Base-by-base conservation (phyloP, 169 alveolate species). In the Eimeria necatrix region DNA sequence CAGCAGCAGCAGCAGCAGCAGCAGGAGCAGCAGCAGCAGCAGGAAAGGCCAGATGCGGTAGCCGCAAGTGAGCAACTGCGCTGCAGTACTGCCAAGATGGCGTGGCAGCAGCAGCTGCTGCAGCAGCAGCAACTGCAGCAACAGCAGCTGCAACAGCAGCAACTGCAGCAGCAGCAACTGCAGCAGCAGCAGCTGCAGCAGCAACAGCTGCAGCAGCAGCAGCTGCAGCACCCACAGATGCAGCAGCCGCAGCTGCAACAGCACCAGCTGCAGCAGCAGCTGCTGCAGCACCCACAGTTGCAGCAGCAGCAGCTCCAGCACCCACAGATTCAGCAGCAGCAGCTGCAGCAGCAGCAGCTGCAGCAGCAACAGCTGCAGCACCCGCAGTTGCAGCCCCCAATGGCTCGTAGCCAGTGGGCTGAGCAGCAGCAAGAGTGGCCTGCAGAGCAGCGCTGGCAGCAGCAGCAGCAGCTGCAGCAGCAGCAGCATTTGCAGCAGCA, bases 361-460 rank as follows among this genome's bases (percentile, higher is more conserved):
- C 64, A 4, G 91, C 73, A 56, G 32, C 91, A 56, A 53, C 91
- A 12, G 46, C 78, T 22, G 49, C 91, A 32, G 78, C 73, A 53
- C 78, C 76, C 52, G 59, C 53, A 8, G 51, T 20, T 6, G 26
- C 91, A 56, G 73, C 76, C 3, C 59, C 78, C 52, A 22, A 22
- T 59, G 41, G 60, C 73, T 18, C 73, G 91, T 14, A 59, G 78
- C 71, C 91, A 52, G 41, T 52, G 91, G 91, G 49, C 26, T n/a
- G 91, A 52, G 41, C 91, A 52, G 26, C 91, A 56, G 91, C 91
- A 56, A 20, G 22, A 52, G 4, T 83, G 73, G 91, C 51, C 48
- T 22, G 49, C 53, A 5, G 59, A 73, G 49, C 49, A 73, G 32
- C 84, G 9, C 56, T 22, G 53, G 53, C 49, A 26, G 84, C 59